Percentiles rank a stretch among this genome's conserved stretches.
Evolutionary conservation across 1,284 basidiomycete species (phyloP).

Genomic region (Lentinula novae-zelandiae): DNA sequence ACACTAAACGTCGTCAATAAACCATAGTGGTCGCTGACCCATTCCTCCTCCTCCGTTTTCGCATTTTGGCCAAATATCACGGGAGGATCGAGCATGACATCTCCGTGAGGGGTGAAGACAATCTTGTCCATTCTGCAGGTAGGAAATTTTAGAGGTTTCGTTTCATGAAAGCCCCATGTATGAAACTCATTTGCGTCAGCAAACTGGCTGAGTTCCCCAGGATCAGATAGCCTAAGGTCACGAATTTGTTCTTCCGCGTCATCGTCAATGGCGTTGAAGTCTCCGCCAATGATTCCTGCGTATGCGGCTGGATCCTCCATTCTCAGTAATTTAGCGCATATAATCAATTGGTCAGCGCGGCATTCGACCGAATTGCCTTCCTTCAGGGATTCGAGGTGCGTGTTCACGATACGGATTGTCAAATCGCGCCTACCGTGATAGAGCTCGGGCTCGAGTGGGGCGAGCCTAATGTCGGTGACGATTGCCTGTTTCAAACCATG

Average conservation of each 20-base stretch:
- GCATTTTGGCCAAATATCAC: constrained; percentile 52
- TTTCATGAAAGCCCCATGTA: constrained; percentile 66
- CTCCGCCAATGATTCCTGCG: constrained; percentile 62
- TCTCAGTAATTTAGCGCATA: constrained; percentile 35
- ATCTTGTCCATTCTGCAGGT: constrained; percentile 60
- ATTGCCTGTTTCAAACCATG: constrained; percentile 30
- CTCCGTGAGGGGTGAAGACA: constrained; percentile 45
- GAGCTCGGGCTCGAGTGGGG: constrained; percentile 22
- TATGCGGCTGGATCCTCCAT: constrained; percentile 26
- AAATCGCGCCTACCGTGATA: constrained; percentile 32
- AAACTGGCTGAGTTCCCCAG: constrained; percentile 33
- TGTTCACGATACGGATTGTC: constrained; percentile 58
- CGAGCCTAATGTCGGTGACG: constrained; percentile 52
- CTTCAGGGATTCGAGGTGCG: constrained; percentile 63
- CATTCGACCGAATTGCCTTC: constrained; percentile 29
- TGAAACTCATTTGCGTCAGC: constrained; percentile 38
- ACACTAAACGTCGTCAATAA: constrained; percentile 26
- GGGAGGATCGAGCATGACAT: constrained; percentile 47
- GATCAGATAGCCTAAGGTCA: constrained; percentile 49
- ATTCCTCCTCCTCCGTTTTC: constrained; percentile 32
- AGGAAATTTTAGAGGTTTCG: constrained; percentile 33
- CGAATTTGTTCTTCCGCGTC: constrained; percentile 39
- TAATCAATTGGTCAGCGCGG: constrained; percentile 49
- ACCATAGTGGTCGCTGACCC: constrained; percentile 66
- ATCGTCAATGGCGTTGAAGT: constrained; percentile 62